Percentiles rank a stretch among this genome's conserved stretches.
Evolutionary conservation across 2,329 filamentous ascomycete species (phyloP).

Genomic region (Fusarium sp.): DNA sequence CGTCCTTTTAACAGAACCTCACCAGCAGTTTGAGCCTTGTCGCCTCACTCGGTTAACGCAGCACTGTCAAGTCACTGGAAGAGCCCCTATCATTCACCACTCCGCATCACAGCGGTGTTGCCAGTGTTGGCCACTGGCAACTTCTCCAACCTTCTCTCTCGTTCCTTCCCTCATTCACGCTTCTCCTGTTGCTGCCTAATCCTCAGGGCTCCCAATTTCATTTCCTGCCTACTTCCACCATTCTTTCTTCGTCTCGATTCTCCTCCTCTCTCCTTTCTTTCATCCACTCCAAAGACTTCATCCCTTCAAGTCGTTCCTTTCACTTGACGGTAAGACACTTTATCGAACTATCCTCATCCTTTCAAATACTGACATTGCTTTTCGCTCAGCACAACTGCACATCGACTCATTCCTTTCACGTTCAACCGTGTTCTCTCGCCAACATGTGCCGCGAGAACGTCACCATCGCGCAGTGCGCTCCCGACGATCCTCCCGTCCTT

Average conservation of each 20-base stretch:
- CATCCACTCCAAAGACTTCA: no score
- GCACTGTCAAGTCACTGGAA: neutral
- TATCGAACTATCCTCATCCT: neutral
- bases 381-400: neutral
- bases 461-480: constrained; percentile 44
- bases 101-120: neutral
- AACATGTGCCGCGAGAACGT: constrained; percentile 45
- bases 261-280: neutral
- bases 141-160: neutral
- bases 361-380: neutral
- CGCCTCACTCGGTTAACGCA: no score
- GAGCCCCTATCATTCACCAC: neutral
- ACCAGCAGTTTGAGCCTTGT: no score
- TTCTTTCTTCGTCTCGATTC: neutral
- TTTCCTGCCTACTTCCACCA: neutral
- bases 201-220: neutral
- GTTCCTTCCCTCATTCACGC: neutral
- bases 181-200: neutral
- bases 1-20: no score
- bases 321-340: neutral
- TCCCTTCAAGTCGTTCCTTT: neutral
- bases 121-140: neutral
- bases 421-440: neutral
- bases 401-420: neutral
- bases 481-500: neutral